These are phyloP conservation scores for Hirschioporus abietinus DNA, from an alignment of 768 basidiomycete species.

Conservation along the genomic window DNA sequence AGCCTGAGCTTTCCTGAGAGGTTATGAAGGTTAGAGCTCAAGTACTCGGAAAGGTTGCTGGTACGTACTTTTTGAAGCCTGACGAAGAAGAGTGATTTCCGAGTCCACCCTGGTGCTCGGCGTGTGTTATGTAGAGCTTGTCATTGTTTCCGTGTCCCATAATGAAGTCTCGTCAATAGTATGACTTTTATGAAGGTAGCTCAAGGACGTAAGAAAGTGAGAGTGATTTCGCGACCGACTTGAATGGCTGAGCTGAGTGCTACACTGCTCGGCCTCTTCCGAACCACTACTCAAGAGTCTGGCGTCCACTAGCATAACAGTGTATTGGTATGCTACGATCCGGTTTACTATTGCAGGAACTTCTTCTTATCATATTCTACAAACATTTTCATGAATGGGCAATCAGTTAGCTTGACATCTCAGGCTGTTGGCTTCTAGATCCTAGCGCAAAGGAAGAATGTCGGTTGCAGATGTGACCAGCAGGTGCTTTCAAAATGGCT, in stretches of 20 bases:
- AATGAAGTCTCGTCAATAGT: neutral
- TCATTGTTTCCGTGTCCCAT: slow-evolving; percentile 88
- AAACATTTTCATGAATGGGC: no score
- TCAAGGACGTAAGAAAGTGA: neutral
- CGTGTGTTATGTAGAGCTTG: slow-evolving; percentile 87
- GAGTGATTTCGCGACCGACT: neutral
- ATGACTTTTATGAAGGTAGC: neutral
- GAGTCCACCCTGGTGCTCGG: slow-evolving; percentile 75
- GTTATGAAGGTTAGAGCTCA: slow-evolving; percentile 12
- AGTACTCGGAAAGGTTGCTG: neutral
- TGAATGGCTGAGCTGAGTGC: no score
- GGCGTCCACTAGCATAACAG: no score
- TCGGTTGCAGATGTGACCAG: slow-evolving; percentile 64
- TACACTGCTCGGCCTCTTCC: no score
- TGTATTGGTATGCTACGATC: no score
- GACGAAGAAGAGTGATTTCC: slow-evolving; percentile 75
- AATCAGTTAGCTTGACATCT: neutral
- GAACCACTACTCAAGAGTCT: no score
- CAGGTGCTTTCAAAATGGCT: slow-evolving; percentile 68
- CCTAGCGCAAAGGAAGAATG: slow-evolving; percentile 32
- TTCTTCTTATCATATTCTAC: no score
- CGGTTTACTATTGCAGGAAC: no score
- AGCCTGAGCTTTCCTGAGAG: slow-evolving; percentile 57
- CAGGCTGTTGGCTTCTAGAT: no score
- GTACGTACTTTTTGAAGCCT: slow-evolving; percentile 61